These are phyloP conservation scores for Plasmodium cynomolgi DNA, from an alignment of 169 alveolate genomes.

Conservation along the genomic window DNA sequence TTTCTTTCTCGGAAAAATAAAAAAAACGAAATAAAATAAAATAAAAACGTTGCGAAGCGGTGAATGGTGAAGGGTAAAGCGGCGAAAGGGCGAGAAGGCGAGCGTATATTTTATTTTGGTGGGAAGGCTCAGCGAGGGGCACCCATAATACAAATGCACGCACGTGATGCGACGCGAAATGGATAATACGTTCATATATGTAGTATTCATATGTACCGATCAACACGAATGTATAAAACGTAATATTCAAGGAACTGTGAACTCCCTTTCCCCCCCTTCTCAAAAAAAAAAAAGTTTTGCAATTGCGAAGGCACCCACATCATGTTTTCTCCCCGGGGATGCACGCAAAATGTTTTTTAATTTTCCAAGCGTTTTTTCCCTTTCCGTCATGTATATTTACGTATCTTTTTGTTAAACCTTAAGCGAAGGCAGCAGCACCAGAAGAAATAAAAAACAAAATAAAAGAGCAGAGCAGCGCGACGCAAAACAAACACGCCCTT, in stretches of 20 bases:
- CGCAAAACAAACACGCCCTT: not conserved
- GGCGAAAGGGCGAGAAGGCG: not conserved
- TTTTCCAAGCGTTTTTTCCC: not conserved
- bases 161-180: no score
- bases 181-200: not conserved
- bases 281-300: not conserved
- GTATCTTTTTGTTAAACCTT: not conserved
- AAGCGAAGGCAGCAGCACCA: not conserved
- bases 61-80: no score
- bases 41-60: not conserved
- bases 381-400: not conserved
- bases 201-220: not conserved
- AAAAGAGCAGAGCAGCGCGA: not conserved
- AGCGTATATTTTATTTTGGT: not conserved
- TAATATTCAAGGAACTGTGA: not conserved
- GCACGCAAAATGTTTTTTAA: not conserved
- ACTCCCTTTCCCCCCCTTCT: not conserved
- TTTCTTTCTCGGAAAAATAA: not conserved
- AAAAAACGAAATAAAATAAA: not conserved
- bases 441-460: not conserved
- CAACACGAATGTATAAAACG: not conserved
- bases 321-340: not conserved
- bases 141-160: not conserved
- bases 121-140: not conserved
- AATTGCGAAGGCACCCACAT: not conserved